Percentiles rank a stretch among this genome's conserved stretches.
Conservation (phyloP, 2,329 filamentous ascomycete genomes). For the Fusarium humuli region DNA sequence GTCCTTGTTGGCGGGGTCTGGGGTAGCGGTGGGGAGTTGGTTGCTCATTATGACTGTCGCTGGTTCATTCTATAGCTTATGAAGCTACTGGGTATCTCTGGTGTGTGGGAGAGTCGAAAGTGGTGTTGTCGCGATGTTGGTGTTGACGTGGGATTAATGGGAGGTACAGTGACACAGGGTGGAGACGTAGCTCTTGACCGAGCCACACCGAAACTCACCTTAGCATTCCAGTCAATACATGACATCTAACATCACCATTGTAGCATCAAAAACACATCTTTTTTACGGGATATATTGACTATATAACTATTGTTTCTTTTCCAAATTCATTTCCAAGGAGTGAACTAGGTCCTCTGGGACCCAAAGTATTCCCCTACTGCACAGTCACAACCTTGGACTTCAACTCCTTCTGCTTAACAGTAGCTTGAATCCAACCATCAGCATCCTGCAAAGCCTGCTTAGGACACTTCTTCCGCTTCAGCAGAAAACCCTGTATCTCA, state of each 20-base stretch:
- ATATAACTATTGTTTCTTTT: neutral
- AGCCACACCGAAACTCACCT: constrained; percentile 39
- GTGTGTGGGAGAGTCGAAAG: neutral
- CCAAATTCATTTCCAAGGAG: too few relatives aligned
- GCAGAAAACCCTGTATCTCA: constrained; percentile 73
- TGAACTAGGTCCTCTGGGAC: too few relatives aligned
- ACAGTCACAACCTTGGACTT: constrained; percentile 62
- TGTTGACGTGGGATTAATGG: constrained; percentile 39
- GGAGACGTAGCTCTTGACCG: constrained; percentile 44
- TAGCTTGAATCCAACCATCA: constrained; percentile 64
- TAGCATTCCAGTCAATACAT: neutral
- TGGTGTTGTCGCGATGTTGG: constrained; percentile 13
- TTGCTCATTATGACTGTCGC: constrained; percentile 59
- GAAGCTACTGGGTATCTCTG: neutral
- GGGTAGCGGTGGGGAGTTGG: constrained; percentile 56
- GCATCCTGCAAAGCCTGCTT: constrained; percentile 65
- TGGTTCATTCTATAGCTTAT: constrained; percentile 36
- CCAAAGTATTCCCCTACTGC: constrained; percentile 51
- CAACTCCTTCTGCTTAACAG: constrained; percentile 62
- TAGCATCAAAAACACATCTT: too few relatives aligned
- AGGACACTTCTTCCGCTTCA: constrained; percentile 71
- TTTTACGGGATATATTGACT: neutral
- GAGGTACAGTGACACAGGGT: constrained; percentile 26
- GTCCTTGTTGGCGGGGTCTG: constrained; percentile 57
- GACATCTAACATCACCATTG: neutral